Base-by-base conservation (phyloP, 257 asterid species). In the Lycium barbarum region DNA sequence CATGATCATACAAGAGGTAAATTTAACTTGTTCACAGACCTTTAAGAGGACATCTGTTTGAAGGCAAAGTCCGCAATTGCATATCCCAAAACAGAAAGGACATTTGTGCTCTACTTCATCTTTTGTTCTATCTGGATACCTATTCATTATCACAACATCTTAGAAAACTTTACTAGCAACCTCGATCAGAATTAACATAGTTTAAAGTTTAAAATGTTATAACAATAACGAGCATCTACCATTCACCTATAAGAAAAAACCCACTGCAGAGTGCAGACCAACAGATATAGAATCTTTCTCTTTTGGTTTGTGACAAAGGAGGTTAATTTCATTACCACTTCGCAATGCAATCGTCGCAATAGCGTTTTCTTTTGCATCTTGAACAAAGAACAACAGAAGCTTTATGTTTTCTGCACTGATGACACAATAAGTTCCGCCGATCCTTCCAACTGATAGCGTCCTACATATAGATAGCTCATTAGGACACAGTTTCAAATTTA, bases 31-130 rank as follows among this genome's bases (percentile, higher is more conserved):
- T 26, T 62, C 63, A 53, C 71, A 84, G 72, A 93, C 98, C 97
- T 91, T 85, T 73, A 78, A 51, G 72, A 15, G 59, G 81, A 84
- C 83, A 76, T 86, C 88, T 80, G 76, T 91, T 89, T 91, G 90
- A 83, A 93, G 98, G 89, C 98, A 95, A 87, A 90, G 89, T 85
- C 45, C 88, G 89, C 98, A 95, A 80, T 93, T 93, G 91, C 98
- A 95, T 83, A 90, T 93, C 58, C 95, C 94, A 57, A 86, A 55
- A 89, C 98, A 95, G 85, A 89, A 91, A 68, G 98, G 98, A 85
- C 98, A 95, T 18, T 87, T 68, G 74, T 82, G 81, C 88, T 87
- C 62, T 59, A 92, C 84, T 63, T 95, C 97, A 76, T 87, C 83
- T 22, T 89, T 88, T 59, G 91, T 91, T 87, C 90, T 88, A 81